These are phyloP conservation scores for Crassisporium funariophilum DNA, from an alignment of 768 basidiomycete genomes.

Conservation along the genomic window DNA sequence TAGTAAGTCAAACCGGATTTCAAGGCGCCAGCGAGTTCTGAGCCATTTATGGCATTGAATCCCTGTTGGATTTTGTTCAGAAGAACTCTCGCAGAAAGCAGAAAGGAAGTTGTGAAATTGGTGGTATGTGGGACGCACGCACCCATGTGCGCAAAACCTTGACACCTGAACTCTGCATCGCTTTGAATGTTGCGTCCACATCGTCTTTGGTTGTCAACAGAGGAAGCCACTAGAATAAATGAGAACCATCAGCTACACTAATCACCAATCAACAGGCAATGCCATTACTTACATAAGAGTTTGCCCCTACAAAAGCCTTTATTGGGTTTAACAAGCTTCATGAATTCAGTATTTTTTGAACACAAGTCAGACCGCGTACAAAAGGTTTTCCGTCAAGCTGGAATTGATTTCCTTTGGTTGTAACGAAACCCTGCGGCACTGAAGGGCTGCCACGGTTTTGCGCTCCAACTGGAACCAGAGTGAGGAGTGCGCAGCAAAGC, in stretches of 20 bases:
- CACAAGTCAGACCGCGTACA: slow-evolving; percentile 37
- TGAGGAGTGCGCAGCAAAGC: slow-evolving; percentile 7
- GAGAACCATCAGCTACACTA: too few species aligned
- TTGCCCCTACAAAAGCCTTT: slow-evolving; percentile 53
- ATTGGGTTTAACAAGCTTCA: too few species aligned
- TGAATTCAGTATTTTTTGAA: background rate
- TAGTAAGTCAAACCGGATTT: slow-evolving; percentile 51
- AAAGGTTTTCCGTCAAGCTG: slow-evolving; percentile 54
- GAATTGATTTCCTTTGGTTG: slow-evolving; percentile 43
- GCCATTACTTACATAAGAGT: slow-evolving; percentile 48
- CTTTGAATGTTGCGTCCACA: slow-evolving; percentile 49
- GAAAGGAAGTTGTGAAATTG: slow-evolving; percentile 9
- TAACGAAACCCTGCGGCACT: slow-evolving; percentile 43
- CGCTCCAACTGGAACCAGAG: slow-evolving; percentile 2
- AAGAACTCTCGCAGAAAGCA: too few species aligned
- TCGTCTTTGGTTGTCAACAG: slow-evolving; percentile 48
- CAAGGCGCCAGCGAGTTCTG: slow-evolving; percentile 46
- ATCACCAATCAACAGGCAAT: too few species aligned
- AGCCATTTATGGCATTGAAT: slow-evolving; percentile 45
- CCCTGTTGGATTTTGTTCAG: slow-evolving; percentile 36
- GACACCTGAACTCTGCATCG: slow-evolving; percentile 49
- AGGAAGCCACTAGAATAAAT: slow-evolving; percentile 65
- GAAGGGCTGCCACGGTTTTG: slow-evolving; percentile 7
- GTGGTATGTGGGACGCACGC: too few species aligned
- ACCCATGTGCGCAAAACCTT: slow-evolving; percentile 61